Conservation (phyloP, 1,284 basidiomycete species). For the Chondrostereum purpureum region DNA sequence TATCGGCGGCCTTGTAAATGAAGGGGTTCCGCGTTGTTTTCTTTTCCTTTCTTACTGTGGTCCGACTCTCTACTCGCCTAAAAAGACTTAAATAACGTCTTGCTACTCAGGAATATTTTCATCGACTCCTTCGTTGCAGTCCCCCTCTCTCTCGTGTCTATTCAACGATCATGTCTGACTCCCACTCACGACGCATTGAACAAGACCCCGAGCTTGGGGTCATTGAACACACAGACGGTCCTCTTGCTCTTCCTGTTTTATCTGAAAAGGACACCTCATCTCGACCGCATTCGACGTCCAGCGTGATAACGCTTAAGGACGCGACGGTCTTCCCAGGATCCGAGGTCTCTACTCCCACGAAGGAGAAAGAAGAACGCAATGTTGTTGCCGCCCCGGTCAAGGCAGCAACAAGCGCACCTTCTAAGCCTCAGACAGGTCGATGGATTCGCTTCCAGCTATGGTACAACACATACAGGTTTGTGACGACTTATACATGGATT, state of each 20-base stretch:
- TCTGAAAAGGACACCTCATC: neutral
- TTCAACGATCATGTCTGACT: neutral
- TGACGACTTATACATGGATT: neutral
- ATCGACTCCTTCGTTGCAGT: neutral
- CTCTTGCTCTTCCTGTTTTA: neutral
- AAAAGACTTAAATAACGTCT: too few species aligned
- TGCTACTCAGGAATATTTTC: neutral
- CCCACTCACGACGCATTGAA: neutral
- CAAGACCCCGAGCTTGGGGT: neutral
- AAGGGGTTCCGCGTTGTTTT: too few species aligned
- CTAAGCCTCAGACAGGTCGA: too few species aligned
- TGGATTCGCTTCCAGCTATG: slow-evolving; percentile 51
- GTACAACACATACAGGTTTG: slow-evolving; percentile 61
- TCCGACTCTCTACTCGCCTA: too few species aligned
- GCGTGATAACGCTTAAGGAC: neutral
- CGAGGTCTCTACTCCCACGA: too few species aligned
- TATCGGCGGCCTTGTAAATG: too few species aligned
- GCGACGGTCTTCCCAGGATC: too few species aligned
- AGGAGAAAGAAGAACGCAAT: too few species aligned
- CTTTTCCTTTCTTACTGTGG: too few species aligned
- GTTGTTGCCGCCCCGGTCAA: too few species aligned
- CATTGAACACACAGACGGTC: neutral
- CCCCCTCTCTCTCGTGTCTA: neutral
- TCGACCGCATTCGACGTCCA: neutral
- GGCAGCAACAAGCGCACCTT: too few species aligned